These are phyloP conservation scores for Hypoxylon intermedium DNA, from an alignment of 495 filamentous ascomycete genomes.

Conservation along the genomic window DNA sequence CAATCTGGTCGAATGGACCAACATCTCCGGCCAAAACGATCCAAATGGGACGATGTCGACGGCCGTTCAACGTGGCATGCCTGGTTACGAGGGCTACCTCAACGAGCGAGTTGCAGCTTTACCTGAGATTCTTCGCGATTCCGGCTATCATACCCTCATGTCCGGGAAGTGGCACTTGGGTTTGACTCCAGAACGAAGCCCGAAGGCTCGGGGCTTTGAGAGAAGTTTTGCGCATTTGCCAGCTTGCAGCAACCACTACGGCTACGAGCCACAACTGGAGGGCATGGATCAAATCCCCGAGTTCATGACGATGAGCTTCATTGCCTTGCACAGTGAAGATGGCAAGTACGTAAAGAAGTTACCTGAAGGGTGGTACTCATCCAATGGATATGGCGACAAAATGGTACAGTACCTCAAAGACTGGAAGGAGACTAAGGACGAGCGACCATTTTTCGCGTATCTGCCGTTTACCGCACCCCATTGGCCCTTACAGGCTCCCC, in stretches of 20 bases:
- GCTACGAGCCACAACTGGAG: slow-evolving; percentile 61
- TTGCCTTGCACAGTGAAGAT: slow-evolving; percentile 67
- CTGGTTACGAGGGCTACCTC: slow-evolving; percentile 71
- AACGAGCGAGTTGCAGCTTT: slow-evolving; percentile 68
- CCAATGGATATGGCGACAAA: slow-evolving; percentile 62
- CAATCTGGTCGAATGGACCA: slow-evolving; percentile 52
- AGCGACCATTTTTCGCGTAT: slow-evolving; percentile 67
- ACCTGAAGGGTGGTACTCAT: slow-evolving; percentile 64
- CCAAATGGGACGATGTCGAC: slow-evolving; percentile 48
- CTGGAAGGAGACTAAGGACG: slow-evolving; percentile 57
- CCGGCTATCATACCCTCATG: slow-evolving; percentile 68
- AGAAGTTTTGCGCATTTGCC: slow-evolving; percentile 52
- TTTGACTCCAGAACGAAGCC: slow-evolving; percentile 49
- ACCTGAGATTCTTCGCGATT: slow-evolving; percentile 66
- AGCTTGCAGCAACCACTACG: slow-evolving; percentile 65
- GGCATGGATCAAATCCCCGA: slow-evolving; percentile 49
- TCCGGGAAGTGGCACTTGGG: slow-evolving; percentile 68
- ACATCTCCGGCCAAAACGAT: slow-evolving; percentile 42
- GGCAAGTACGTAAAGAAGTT: slow-evolving; percentile 58
- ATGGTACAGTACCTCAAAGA: slow-evolving; percentile 63
- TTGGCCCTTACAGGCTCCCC: slow-evolving; percentile 66
- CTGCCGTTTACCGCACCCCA: slow-evolving; percentile 67
- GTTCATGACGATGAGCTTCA: slow-evolving; percentile 60
- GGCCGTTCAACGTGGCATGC: slow-evolving; percentile 55
- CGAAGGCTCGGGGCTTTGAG: slow-evolving; percentile 54